Percentiles rank a stretch among this genome's conserved stretches.
Evolutionary conservation across 768 basidiomycete genomes (phyloP).

Genomic region (Lentinula boryana): DNA sequence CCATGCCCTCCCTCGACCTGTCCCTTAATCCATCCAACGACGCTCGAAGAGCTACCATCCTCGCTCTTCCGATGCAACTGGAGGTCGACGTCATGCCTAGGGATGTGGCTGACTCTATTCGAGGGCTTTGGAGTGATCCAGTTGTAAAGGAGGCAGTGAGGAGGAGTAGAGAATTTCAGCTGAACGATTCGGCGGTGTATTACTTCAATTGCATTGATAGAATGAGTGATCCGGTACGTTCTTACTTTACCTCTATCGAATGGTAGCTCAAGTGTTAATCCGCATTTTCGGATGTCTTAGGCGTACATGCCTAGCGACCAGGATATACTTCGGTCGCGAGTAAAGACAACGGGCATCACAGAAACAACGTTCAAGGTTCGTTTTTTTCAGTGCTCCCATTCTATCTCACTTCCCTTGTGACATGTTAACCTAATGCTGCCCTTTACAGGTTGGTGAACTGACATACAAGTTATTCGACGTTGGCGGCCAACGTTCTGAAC

Average conservation of each 20-base stretch:
- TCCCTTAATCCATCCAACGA: constrained; percentile 65
- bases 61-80: constrained; percentile 71
- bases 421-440: neutral
- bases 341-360: constrained; percentile 97
- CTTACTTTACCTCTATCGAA: constrained; percentile 69
- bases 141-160: constrained; percentile 79
- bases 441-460: constrained; percentile 65
- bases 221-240: neutral
- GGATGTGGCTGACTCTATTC: constrained; percentile 74
- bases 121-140: constrained; percentile 72
- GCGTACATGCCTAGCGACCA: constrained; percentile 90
- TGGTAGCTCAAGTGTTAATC: constrained; percentile 44
- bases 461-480: constrained; percentile 93
- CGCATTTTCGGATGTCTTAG: constrained; percentile 32
- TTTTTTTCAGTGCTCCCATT: no score
- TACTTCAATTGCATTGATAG: constrained; percentile 56
- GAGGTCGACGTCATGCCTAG: constrained; percentile 70
- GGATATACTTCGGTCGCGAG: constrained; percentile 88
- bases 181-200: constrained; percentile 94
- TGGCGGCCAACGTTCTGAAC: constrained; percentile 74
- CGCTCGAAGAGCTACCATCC: constrained; percentile 57
- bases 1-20: constrained; percentile 81
- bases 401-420: no score
- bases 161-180: constrained; percentile 88
- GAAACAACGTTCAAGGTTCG: constrained; percentile 82